phyloP scores from a whole-genome alignment of 495 filamentous ascomycete genomes.

The Aspergillus bridgeri region DNA sequence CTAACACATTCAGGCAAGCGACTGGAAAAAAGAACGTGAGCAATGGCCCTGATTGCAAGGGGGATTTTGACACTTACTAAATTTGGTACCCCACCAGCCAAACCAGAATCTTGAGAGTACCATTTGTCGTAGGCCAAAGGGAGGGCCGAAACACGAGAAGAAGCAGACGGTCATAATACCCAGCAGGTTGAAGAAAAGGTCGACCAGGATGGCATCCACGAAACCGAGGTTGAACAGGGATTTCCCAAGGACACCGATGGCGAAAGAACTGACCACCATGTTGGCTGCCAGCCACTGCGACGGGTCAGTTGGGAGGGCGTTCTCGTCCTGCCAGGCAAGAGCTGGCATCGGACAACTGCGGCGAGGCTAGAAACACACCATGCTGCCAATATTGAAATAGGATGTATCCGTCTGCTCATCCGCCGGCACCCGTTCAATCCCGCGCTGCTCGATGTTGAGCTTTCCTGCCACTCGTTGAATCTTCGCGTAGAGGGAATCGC shows the following conservation, averaged over 20 bases:
- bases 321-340: slow-evolving; percentile 7
- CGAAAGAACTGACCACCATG: slow-evolving; percentile 80
- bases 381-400: slow-evolving; percentile 65
- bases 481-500: slow-evolving; percentile 60
- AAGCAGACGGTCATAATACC: slow-evolving; percentile 72
- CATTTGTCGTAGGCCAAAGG: slow-evolving; percentile 81
- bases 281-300: slow-evolving; percentile 78
- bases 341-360: slow-evolving; percentile 12
- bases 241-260: slow-evolving; percentile 70
- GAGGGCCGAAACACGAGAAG: slow-evolving; percentile 76
- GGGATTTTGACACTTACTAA: slow-evolving; percentile 50
- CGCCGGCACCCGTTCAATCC: slow-evolving; percentile 76
- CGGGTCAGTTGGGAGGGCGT: slow-evolving; percentile 25
- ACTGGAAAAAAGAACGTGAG: slow-evolving; percentile 36
- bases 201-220: slow-evolving; percentile 70
- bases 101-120: slow-evolving; percentile 81
- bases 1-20: slow-evolving; percentile 71
- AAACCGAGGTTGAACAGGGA: slow-evolving; percentile 68
- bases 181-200: slow-evolving; percentile 76
- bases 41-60: not conserved
- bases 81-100: slow-evolving; percentile 67
- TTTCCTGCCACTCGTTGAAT: slow-evolving; percentile 66
- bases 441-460: slow-evolving; percentile 71
- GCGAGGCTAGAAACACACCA: slow-evolving; percentile 53
- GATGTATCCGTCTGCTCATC: slow-evolving; percentile 67